These are phyloP conservation scores for Basipetospora chlamydospora DNA, from an alignment of 2,329 filamentous ascomycete genomes.

Conservation along the genomic window DNA sequence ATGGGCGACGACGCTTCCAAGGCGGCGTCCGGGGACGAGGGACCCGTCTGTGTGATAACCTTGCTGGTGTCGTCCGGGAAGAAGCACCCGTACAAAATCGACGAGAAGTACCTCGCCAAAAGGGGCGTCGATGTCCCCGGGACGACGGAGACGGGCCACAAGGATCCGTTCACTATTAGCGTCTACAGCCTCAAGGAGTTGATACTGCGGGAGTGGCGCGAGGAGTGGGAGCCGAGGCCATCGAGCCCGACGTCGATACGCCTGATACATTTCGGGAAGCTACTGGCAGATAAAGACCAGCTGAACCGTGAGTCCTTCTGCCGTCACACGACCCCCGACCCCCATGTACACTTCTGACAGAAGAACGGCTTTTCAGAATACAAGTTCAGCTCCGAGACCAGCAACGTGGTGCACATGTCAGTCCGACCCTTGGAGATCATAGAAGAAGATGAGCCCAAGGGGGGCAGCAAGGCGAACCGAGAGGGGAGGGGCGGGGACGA, in stretches of 20 bases:
- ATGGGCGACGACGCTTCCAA: slow-evolving; percentile 26
- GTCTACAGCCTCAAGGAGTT: slow-evolving; percentile 90
- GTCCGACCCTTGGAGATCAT: slow-evolving; percentile 77
- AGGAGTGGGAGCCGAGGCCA: slow-evolving; percentile 80
- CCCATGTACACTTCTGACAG: neutral
- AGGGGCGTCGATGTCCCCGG: slow-evolving; percentile 65
- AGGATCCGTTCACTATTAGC: slow-evolving; percentile 78
- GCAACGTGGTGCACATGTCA: slow-evolving; percentile 91
- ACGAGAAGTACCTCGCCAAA: slow-evolving; percentile 71
- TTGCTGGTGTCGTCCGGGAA: slow-evolving; percentile 69
- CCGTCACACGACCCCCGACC: too few relatives aligned
- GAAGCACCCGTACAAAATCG: slow-evolving; percentile 79
- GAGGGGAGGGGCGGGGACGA: slow-evolving; percentile 26
- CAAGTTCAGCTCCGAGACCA: slow-evolving; percentile 56
- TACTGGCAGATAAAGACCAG: slow-evolving; percentile 76
- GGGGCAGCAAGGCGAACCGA: slow-evolving; percentile 37
- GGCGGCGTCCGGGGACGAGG: slow-evolving; percentile 18
- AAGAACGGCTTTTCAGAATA: slow-evolving; percentile 42
- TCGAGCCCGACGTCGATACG: slow-evolving; percentile 79
- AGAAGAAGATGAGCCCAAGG: slow-evolving; percentile 62
- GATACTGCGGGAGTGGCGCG: slow-evolving; percentile 84
- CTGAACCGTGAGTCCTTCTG: slow-evolving; percentile 55
- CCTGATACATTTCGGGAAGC: slow-evolving; percentile 79
- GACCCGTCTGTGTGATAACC: slow-evolving; percentile 55
- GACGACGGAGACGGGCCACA: slow-evolving; percentile 38